Evolutionary conservation across 768 basidiomycete species (phyloP), one percentile per base, ranked within the genome.

Genomic region (Agrocybe pediades): DNA sequence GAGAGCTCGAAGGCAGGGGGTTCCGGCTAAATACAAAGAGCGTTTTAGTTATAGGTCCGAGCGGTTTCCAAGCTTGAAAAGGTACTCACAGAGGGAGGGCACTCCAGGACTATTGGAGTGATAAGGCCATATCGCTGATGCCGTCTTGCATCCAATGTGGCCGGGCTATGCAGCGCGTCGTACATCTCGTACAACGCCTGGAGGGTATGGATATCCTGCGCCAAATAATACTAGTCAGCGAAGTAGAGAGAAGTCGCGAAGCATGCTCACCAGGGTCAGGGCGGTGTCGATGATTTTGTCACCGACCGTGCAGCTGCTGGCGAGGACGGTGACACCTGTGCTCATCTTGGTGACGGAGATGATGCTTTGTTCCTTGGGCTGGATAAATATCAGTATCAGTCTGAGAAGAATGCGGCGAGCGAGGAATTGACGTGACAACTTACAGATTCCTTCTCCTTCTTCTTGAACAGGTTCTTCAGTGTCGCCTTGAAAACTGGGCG

Each of bases 151-250:
- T 59, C 58, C 39, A 62, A 58, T 7, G 59, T 42, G 20, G 57
- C 59, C 8, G 58, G 58, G 47, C 59, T 50, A 20, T 62, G 57
- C 20, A 62, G 50, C 17, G 60, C 60, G 9, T 62, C 33, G 36
- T 41, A 62, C 17, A 59, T 33, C 11, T 19, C 48, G 13, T 59
- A 46, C 11, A 56, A 42, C 19, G 52, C 55, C 20, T 53, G 39
- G n/a, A 56, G 41, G 2, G 30, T 39, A 23, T 52, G 54, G 11
- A 39, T 24, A 36, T 59, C 57, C 57, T 62, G 23, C 41, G 39
- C 40, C 33, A 9, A 50, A 26, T 13, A 47, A 52, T 2, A 27
- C 17, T 16, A 16, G 36, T 33, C 17, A 47, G 26, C 46, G 36
- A 17, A 26, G n/a, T 20, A 25, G 24, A 46, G 21, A n/a, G 17